Conservation (phyloP, 495 filamentous ascomycete species). For the Penicillium dipodomyicola region DNA sequence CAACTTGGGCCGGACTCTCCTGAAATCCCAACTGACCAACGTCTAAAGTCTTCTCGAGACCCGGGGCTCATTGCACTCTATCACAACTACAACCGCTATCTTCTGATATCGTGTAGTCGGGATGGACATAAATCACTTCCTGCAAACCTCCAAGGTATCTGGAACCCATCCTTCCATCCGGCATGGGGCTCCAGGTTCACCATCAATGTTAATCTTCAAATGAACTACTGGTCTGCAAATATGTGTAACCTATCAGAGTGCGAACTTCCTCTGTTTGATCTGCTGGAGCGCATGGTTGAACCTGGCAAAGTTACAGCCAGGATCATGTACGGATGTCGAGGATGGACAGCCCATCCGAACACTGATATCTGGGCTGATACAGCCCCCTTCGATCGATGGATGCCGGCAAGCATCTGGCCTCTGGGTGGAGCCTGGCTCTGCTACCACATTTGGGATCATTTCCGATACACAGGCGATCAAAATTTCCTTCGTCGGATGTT, state of each 20-base stretch:
- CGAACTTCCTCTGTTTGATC: conserved; percentile 39
- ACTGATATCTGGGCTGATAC: conserved; percentile 52
- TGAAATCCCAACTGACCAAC: conserved; percentile 32
- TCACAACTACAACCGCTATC: conserved; percentile 49
- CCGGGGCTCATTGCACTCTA: conserved; percentile 42
- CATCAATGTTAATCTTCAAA: conserved; percentile 58
- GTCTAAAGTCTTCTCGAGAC: conserved; percentile 29
- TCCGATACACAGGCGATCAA: conserved; percentile 37
- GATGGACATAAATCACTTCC: conserved; percentile 41
- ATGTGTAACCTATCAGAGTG: conserved; percentile 42
- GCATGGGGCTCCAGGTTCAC: conserved; percentile 57
- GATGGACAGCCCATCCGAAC: conserved; percentile 49
- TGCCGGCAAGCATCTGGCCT: conserved; percentile 47
- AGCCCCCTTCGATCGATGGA: conserved; percentile 44
- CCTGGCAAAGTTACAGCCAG: conserved; percentile 38
- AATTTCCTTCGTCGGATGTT: conserved; percentile 35
- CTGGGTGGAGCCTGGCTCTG: conserved; percentile 51
- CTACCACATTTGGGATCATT: conserved; percentile 47
- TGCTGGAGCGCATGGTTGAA: conserved; percentile 36
- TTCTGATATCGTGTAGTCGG: conserved; percentile 47
- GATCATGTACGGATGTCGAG: conserved; percentile 50
- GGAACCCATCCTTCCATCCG: conserved; percentile 50
- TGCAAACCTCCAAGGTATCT: conserved; percentile 58
- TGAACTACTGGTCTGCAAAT: conserved; percentile 59
- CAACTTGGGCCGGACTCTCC: conserved; percentile 22